Evolutionary conservation across 306 rosid genomes (phyloP).

Genomic region (Lathyrus tuberosus): DNA sequence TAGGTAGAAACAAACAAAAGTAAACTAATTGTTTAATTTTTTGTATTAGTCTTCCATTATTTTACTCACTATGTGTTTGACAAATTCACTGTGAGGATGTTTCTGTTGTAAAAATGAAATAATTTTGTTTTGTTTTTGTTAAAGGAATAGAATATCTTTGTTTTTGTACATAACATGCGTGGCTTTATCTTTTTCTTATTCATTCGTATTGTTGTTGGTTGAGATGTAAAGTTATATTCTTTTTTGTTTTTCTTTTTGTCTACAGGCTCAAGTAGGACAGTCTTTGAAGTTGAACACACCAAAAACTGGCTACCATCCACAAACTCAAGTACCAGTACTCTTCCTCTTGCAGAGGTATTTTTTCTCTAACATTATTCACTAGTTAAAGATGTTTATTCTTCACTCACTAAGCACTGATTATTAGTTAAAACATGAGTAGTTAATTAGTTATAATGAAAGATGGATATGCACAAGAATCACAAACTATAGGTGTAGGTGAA

Average conservation of each 20-base stretch:
- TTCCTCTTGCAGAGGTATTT: constrained; percentile 72
- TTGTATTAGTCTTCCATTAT: too few relatives aligned
- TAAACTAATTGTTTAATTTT: too few relatives aligned
- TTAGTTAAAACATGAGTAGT: background rate
- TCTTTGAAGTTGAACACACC: constrained; percentile 69
- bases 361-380: background rate
- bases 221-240: constrained; percentile 61
- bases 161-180: background rate
- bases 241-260: constrained; percentile 69
- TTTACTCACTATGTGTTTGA: too few relatives aligned
- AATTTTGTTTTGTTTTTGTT: constrained; percentile 35
- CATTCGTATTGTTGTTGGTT: constrained; percentile 52
- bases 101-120: too few relatives aligned
- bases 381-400: background rate
- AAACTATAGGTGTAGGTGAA: constrained; percentile 14
- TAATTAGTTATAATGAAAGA: too few relatives aligned
- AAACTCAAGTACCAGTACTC: constrained; percentile 53
- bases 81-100: too few relatives aligned
- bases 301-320: constrained; percentile 76
- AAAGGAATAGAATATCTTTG: constrained; percentile 28
- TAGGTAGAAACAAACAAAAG: constrained; percentile 43
- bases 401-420: constrained; percentile 50
- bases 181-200: constrained; percentile 7
- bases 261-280: constrained; percentile 66
- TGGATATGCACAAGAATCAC: too few relatives aligned